Percentiles rank a stretch among this genome's conserved stretches.
These are phyloP conservation scores for Globomyces pollinis-pini DNA, from an alignment of 192 early-diverging fungal species.

Conservation along the genomic window DNA sequence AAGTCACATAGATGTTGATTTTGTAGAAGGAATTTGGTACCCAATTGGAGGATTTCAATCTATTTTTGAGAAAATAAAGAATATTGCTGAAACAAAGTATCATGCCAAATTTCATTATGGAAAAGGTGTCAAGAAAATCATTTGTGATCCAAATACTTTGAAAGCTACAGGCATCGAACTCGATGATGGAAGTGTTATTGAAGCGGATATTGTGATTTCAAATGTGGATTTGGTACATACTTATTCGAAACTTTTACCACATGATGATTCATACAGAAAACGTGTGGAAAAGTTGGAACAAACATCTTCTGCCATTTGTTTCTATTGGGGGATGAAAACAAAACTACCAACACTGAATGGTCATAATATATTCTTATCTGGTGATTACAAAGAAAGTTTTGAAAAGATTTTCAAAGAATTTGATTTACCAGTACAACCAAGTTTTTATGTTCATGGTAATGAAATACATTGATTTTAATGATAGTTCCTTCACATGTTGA, in stretches of 20 bases:
- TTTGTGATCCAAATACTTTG: constrained; percentile 15
- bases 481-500: constrained; percentile 48
- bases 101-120: constrained; percentile 36
- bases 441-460: constrained; percentile 54
- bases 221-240: constrained; percentile 48
- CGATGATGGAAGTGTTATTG: constrained; percentile 27
- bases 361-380: constrained; percentile 50
- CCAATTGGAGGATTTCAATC: constrained; percentile 49
- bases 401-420: constrained; percentile 42
- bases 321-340: constrained; percentile 45
- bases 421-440: constrained; percentile 36
- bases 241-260: constrained; percentile 41
- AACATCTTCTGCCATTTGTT: constrained; percentile 44
- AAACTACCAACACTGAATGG: constrained; percentile 38
- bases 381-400: constrained; percentile 41
- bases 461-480: too few relatives aligned
- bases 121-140: constrained; percentile 33
- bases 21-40: constrained; percentile 48
- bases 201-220: constrained; percentile 47
- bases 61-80: constrained; percentile 33
- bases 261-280: constrained; percentile 14
- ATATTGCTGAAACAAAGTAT: constrained; percentile 26
- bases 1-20: constrained; percentile 9
- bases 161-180: constrained; percentile 42
- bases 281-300: constrained; percentile 29